phyloP scores from a whole-genome alignment of 495 filamentous ascomycete genomes.

The Lasiosphaeriaceae sp. region DNA sequence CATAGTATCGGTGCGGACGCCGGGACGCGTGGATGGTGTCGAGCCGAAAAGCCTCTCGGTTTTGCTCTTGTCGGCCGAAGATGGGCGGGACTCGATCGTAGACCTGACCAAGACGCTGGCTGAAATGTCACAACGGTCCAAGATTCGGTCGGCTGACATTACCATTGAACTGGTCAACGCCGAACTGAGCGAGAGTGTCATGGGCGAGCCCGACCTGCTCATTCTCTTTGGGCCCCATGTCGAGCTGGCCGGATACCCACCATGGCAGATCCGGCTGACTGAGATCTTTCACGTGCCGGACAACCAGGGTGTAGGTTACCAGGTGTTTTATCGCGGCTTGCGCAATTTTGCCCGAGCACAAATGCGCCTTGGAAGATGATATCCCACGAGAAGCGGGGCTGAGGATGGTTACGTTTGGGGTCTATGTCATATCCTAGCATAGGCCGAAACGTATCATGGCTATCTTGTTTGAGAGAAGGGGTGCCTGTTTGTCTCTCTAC shows the following conservation, averaged over 20 bases:
- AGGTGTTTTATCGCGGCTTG: constrained; percentile 81
- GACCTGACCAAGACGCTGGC: constrained; percentile 92
- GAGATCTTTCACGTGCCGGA: constrained; percentile 83
- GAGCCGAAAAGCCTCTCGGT: constrained; percentile 56
- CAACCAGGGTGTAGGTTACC: constrained; percentile 80
- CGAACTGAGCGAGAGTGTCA: constrained; percentile 67
- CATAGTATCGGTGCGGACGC: constrained; percentile 34
- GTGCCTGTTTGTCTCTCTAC: no score
- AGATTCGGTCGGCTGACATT: constrained; percentile 74
- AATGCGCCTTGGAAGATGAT: constrained; percentile 78
- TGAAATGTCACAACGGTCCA: constrained; percentile 89
- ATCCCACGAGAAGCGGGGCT: not conserved
- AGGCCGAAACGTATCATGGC: no score
- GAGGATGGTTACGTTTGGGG: no score
- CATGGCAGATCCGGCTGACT: constrained; percentile 91
- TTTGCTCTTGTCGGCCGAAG: constrained; percentile 83
- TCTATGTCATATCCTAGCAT: no score
- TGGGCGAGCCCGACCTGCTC: constrained; percentile 83
- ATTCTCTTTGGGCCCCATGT: constrained; percentile 79
- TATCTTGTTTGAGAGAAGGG: no score
- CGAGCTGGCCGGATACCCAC: constrained; percentile 85
- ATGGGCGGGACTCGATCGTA: constrained; percentile 88
- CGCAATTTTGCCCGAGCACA: constrained; percentile 81
- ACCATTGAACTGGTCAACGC: constrained; percentile 83
- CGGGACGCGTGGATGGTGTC: constrained; percentile 14